phyloP scores from a whole-genome alignment of 2,329 filamentous ascomycete species.

The Fusarium oxysporum region DNA sequence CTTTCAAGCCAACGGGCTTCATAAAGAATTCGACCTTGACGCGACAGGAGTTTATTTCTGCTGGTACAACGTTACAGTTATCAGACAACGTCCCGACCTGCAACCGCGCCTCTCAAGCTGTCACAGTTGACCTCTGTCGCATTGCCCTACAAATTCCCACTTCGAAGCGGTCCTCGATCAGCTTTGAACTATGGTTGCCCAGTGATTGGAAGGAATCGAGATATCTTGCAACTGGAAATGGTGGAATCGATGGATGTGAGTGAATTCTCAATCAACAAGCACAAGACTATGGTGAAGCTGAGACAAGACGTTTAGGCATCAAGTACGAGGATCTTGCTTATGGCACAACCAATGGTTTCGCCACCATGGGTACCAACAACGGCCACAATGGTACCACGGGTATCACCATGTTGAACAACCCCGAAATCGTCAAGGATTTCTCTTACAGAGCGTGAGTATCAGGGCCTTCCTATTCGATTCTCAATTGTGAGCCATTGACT shows the following conservation, averaged over 20 bases:
- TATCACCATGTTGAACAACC: constrained; percentile 46
- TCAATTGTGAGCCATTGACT: not conserved
- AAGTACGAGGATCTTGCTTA: constrained; percentile 54
- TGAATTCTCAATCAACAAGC: not conserved
- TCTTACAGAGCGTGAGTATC: constrained; percentile 42
- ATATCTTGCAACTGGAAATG: constrained; percentile 61
- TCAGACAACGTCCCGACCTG: constrained; percentile 16
- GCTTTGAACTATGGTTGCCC: constrained; percentile 59
- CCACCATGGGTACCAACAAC: constrained; percentile 60
- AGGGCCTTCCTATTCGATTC: rapidly evolving
- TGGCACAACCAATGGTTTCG: constrained; percentile 55
- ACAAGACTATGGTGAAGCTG: not conserved
- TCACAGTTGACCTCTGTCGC: constrained; percentile 14
- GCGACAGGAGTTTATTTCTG: constrained; percentile 9
- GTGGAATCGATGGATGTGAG: constrained; percentile 59
- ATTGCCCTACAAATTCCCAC: constrained; percentile 22
- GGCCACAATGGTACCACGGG: constrained; percentile 58
- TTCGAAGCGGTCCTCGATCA: constrained; percentile 43
- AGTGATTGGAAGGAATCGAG: constrained; percentile 56
- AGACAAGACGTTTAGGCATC: constrained; percentile 49
- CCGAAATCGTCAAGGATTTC: constrained; percentile 53
- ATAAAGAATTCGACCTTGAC: constrained; percentile 21
- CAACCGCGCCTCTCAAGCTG: constrained; percentile 14
- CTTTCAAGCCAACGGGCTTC: not conserved
- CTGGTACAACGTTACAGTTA: not conserved